Percentiles rank a stretch among this genome's conserved stretches.
Conservation (phyloP, 192 early-diverging fungal species). For the Backusella westeae region DNA sequence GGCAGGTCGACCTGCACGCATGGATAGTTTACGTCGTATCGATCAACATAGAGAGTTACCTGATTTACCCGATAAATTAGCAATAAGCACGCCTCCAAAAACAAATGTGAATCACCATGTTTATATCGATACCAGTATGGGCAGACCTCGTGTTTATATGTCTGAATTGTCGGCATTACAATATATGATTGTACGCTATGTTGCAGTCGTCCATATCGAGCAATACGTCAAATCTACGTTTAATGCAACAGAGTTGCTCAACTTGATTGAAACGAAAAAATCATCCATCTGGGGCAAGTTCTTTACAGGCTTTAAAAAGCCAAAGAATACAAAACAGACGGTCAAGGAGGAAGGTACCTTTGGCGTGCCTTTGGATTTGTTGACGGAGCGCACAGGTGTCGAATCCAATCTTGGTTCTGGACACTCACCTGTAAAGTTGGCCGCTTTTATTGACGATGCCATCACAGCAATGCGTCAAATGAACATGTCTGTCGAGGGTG, state of each 20-base stretch:
- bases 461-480: slow-evolving; percentile 70
- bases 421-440: slow-evolving; percentile 69
- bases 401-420: slow-evolving; percentile 69
- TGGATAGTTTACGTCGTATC: slow-evolving; percentile 19
- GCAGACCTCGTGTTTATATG: slow-evolving; percentile 37
- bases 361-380: slow-evolving; percentile 80
- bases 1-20: slow-evolving; percentile 12
- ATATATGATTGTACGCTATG: slow-evolving; percentile 77
- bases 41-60: slow-evolving; percentile 18
- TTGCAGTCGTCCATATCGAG: slow-evolving; percentile 75
- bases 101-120: neutral
- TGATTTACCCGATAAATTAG: neutral
- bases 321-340: slow-evolving; percentile 27
- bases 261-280: slow-evolving; percentile 75
- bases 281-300: slow-evolving; percentile 72
- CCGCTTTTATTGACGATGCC: slow-evolving; percentile 80
- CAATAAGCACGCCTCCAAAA: neutral
- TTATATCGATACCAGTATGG: neutral
- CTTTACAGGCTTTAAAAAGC: slow-evolving; percentile 61
- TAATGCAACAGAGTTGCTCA: slow-evolving; percentile 70
- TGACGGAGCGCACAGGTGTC: slow-evolving; percentile 83
- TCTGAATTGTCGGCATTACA: slow-evolving; percentile 74
- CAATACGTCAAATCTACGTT: slow-evolving; percentile 68
- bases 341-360: slow-evolving; percentile 72
- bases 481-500: slow-evolving; percentile 86